phyloP scores from a whole-genome alignment of 306 rosid species.

The Dryas octopetala region DNA sequence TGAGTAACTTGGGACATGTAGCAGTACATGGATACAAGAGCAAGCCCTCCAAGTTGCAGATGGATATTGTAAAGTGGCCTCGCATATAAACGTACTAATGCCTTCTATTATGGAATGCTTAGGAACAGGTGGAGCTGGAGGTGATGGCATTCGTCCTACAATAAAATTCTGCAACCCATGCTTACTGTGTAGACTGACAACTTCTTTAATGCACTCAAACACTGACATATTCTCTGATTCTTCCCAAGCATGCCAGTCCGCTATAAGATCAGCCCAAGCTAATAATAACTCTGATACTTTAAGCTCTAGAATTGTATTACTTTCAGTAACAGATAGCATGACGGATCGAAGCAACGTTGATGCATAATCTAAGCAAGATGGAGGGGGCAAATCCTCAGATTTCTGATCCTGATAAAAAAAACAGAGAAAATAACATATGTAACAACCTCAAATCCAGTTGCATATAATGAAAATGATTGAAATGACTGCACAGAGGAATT shows the following conservation, averaged over 20 bases:
- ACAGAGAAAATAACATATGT: conserved; percentile 22
- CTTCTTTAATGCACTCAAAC: conserved; percentile 77
- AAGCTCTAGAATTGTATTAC: conserved; percentile 58
- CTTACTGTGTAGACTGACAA: conserved; percentile 48
- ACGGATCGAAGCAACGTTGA: conserved; percentile 65
- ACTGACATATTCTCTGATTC: conserved; percentile 78
- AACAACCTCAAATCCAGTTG: conserved; percentile 1
- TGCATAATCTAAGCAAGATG: conserved; percentile 68
- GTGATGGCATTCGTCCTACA: conserved; percentile 54
- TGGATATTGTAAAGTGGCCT: conserved; percentile 77
- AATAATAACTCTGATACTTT: conserved; percentile 64
- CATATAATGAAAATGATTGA: neutral
- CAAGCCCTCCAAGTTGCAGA: conserved; percentile 82
- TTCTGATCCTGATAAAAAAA: conserved; percentile 44
- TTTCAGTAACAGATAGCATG: conserved; percentile 57
- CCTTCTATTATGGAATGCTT: conserved; percentile 64
- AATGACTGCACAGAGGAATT: neutral
- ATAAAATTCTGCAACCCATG: conserved; percentile 55
- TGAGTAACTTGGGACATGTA: conserved; percentile 65
- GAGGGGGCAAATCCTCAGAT: conserved; percentile 39
- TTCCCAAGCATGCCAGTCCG: conserved; percentile 91
- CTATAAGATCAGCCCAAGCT: conserved; percentile 77
- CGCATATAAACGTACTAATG: conserved; percentile 58
- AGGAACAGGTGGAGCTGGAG: conserved; percentile 90
- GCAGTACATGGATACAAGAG: conserved; percentile 72